A percentile compares a stretch with the other conserved stretches of the same genome.
Conservation (phyloP, 495 filamentous ascomycete genomes). For the Penicillium herquei region DNA sequence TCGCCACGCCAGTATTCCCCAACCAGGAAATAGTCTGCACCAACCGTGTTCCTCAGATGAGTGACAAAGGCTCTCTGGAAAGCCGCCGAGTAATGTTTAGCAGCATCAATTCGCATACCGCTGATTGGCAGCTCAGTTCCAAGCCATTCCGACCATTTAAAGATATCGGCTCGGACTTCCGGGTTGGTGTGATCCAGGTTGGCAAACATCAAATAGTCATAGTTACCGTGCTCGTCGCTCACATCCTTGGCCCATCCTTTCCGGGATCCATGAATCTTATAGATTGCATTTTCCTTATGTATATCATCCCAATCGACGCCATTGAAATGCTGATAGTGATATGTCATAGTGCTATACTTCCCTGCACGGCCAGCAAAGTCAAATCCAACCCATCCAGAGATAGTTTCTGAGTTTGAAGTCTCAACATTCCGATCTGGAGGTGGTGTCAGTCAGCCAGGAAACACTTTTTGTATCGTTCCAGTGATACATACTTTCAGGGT, state of each 20-base stretch:
- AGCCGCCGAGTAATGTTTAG: conserved; percentile 66
- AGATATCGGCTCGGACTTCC: conserved; percentile 63
- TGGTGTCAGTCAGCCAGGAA: neutral
- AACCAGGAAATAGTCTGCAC: conserved; percentile 61
- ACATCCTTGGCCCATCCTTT: conserved; percentile 67
- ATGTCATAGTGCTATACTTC: conserved; percentile 60
- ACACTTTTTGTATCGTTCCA: no score
- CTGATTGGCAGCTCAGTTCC: conserved; percentile 55
- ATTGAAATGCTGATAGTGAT: conserved; percentile 67
- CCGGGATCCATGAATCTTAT: conserved; percentile 59
- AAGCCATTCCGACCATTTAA: conserved; percentile 69
- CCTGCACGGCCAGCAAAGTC: conserved; percentile 61
- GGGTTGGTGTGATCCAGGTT: conserved; percentile 67
- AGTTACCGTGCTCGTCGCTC: conserved; percentile 66
- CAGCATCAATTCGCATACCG: conserved; percentile 71
- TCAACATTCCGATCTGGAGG: conserved; percentile 52
- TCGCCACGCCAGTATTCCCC: conserved; percentile 74
- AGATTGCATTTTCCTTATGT: conserved; percentile 60
- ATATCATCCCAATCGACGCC: conserved; percentile 65
- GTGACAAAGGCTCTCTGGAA: conserved; percentile 63
- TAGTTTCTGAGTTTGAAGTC: conserved; percentile 56
- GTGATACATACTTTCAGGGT: conserved; percentile 42
- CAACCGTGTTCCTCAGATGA: conserved; percentile 48
- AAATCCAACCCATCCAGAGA: conserved; percentile 67
- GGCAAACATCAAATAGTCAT: conserved; percentile 68